phyloP scores from a whole-genome alignment of 495 filamentous ascomycete genomes.

The Penicillium desertorum region DNA sequence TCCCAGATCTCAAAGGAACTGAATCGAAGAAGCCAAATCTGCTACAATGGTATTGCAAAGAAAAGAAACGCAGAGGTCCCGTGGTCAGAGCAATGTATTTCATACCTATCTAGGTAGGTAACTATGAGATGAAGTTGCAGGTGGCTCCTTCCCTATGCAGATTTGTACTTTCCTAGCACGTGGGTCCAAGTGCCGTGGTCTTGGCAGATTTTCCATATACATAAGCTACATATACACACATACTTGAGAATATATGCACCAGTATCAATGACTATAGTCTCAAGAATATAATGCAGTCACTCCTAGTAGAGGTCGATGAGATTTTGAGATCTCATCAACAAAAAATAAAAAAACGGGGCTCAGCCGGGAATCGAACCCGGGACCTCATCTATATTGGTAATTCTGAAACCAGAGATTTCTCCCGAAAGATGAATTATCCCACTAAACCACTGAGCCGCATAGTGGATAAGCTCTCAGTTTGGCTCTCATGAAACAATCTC shows the following conservation, averaged over 20 bases:
- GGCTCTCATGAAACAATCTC: background rate
- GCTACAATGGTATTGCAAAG: background rate
- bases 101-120: no score
- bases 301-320: no score
- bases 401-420: background rate
- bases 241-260: no score
- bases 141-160: no score
- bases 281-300: no score
- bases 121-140: no score
- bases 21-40: background rate
- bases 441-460: constrained; percentile 2
- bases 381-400: background rate
- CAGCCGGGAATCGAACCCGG: constrained; percentile 3
- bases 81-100: background rate
- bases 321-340: no score
- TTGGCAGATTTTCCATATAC: no score
- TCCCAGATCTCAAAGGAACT: background rate
- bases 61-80: background rate
- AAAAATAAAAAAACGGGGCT: background rate
- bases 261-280: no score
- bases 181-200: no score
- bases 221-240: no score
- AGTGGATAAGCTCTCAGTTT: background rate
- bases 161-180: no score
- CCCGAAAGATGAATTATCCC: constrained; percentile 2